phyloP scores from a whole-genome alignment of 441 rosid species.

The Populus trichocarpa region DNA sequence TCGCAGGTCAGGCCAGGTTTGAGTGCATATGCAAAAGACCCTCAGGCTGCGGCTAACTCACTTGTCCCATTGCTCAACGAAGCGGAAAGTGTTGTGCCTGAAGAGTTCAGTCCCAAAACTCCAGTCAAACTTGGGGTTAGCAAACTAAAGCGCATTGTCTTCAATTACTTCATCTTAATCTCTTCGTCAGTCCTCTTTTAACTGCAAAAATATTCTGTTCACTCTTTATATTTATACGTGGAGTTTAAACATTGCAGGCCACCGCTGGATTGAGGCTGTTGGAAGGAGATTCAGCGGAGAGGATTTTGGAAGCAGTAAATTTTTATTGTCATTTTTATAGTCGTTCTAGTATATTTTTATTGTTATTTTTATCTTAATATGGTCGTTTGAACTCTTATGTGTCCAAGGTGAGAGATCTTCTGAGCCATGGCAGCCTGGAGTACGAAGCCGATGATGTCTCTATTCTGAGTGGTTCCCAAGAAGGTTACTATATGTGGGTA shows the following conservation, averaged over 20 bases:
- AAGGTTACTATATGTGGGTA: constrained; percentile 85
- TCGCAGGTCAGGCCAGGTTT: constrained; percentile 69
- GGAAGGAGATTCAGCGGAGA: constrained; percentile 68
- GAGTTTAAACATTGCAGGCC: constrained; percentile 46
- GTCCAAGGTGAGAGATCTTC: constrained; percentile 64
- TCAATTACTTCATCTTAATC: background rate
- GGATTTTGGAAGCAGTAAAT: constrained; percentile 76
- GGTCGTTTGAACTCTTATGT: background rate
- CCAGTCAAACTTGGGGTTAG: constrained; percentile 96
- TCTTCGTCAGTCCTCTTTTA: no score
- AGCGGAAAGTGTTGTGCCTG: constrained; percentile 79
- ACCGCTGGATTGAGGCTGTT: constrained; percentile 91
- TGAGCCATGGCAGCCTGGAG: constrained; percentile 54
- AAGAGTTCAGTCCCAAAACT: constrained; percentile 60
- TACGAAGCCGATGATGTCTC: constrained; percentile 47
- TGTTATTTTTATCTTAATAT: background rate
- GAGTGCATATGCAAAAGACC: constrained; percentile 73
- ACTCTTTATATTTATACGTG: background rate
- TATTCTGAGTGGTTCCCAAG: constrained; percentile 73
- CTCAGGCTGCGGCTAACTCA: constrained; percentile 66
- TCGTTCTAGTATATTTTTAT: background rate
- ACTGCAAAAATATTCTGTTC: no score
- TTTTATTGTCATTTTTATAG: background rate
- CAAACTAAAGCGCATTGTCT: background rate
- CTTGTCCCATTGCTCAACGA: constrained; percentile 62